Base-by-base conservation (phyloP, 83 land plant species). In the Diphasiastrum complanatum region DNA sequence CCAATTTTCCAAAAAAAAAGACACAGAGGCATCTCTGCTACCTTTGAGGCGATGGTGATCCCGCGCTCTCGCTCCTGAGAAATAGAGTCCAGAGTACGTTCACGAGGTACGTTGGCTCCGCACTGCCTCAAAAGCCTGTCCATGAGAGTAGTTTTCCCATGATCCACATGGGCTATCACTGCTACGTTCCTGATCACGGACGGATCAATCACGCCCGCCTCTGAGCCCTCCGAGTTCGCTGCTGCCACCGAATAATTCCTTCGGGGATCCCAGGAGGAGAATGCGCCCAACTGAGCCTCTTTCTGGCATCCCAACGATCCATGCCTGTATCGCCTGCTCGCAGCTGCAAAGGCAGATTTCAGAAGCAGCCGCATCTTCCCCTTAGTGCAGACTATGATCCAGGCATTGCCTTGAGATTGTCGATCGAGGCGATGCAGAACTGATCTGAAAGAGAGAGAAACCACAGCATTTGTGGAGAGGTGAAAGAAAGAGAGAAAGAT, bases 141-240 rank as follows among this genome's bases (percentile, higher is more conserved):
- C 95, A 95, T 86, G 34, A 95, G 90, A 16, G 99, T 95, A 23
- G 99, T 95, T 79, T 95, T 95, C 22, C 99, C 99, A 49, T 95
- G 99, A 52, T 95, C 99, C 63, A 95, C 99, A 45, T 95, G 99
- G 2, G 99, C 99, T 1, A 95, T 95, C 33, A 95, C 97, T 0
- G 99, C 99, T 35, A 95, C 87, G 69, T 95, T 95, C 6, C 99
- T 74, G 33, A 95, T 86, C 38, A 69, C 69, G 20, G 53, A 50
- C 1, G 98, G 98, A 43, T 80, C 87, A 26, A 81, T 33, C 12
- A 55, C 63, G 45, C 68, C 56, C 12, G 58, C 55, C 26, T 5
- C 31, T n/a, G 61, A 45, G 16, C 8, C 6, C 4, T 49, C 64
- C 37, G n/a, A 53, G 10, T 29, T 35, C 41, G 67, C 12, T 33